Conservation (phyloP, 2,329 filamentous ascomycete species). For the Exophiala calicioides region DNA sequence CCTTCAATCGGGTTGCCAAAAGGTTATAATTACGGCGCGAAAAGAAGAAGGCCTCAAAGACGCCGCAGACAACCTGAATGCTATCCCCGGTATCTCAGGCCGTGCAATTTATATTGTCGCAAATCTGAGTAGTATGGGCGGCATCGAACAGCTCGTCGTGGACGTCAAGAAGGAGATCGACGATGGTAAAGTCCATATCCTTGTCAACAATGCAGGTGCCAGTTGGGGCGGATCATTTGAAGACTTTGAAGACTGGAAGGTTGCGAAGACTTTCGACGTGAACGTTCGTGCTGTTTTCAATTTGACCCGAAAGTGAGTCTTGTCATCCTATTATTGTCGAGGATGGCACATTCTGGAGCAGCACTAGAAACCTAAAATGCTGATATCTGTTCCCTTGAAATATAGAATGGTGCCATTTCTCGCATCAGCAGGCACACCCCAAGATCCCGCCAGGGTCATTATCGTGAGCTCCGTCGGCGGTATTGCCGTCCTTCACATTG, state of each 20-base stretch:
- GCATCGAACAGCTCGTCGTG: constrained; percentile 1
- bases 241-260: constrained; percentile 8
- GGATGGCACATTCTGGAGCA: too few species aligned
- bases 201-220: constrained; percentile 24
- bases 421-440: constrained; percentile 2
- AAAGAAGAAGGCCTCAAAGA: constrained; percentile 4
- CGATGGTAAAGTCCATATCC: constrained; percentile 8
- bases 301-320: constrained; percentile 2
- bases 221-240: constrained; percentile 9
- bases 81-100: background rate
- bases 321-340: too few species aligned
- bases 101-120: constrained; percentile 6
- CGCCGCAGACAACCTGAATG: constrained; percentile 5
- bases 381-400: too few species aligned
- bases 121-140: constrained; percentile 1
- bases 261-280: constrained; percentile 8
- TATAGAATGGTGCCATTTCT: constrained; percentile 1
- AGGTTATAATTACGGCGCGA: constrained; percentile 6
- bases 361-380: too few species aligned
- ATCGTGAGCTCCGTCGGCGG: constrained; percentile 10
- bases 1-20: constrained; percentile 1
- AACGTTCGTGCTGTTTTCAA: constrained; percentile 7
- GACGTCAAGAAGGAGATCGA: background rate
- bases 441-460: constrained; percentile 1
- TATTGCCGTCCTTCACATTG: constrained; percentile 1